phyloP scores from a whole-genome alignment of 2,329 filamentous ascomycete species.

The Alternaria atra region DNA sequence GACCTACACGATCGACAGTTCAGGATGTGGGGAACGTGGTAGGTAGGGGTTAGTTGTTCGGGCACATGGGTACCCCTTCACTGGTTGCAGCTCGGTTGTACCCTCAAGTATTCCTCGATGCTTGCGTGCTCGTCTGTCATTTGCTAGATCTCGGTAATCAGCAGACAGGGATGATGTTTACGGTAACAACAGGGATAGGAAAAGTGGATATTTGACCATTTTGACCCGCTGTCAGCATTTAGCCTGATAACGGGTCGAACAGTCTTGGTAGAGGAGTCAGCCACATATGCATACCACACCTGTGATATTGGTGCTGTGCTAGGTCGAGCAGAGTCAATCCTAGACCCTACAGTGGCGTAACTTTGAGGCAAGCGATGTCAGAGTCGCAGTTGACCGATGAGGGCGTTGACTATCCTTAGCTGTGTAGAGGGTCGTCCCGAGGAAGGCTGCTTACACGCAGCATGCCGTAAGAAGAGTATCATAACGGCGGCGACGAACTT shows the following conservation, averaged over 20 bases:
- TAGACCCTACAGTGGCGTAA: constrained; percentile 23
- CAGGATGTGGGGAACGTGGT: constrained; percentile 44
- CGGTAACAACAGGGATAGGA: constrained; percentile 26
- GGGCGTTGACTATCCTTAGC: constrained; percentile 16
- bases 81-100: constrained; percentile 30
- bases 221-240: constrained; percentile 30
- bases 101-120: constrained; percentile 35
- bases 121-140: constrained; percentile 26
- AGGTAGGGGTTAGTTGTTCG: constrained; percentile 24
- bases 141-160: constrained; percentile 29
- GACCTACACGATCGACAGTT: constrained; percentile 40
- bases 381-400: constrained; percentile 15
- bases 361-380: constrained; percentile 22
- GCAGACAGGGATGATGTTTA: constrained; percentile 23
- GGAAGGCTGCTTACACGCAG: constrained; percentile 38
- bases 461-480: constrained; percentile 7
- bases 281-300: constrained; percentile 32
- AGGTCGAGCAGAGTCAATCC: constrained; percentile 25
- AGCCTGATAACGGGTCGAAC: constrained; percentile 35
- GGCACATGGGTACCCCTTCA: constrained; percentile 31
- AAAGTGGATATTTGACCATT: constrained; percentile 32
- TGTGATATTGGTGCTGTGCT: constrained; percentile 28
- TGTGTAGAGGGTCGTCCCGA: constrained; percentile 39
- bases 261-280: constrained; percentile 30
- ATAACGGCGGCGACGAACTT: background rate